phyloP scores from a whole-genome alignment of 2,329 filamentous ascomycete genomes.

The Cryphonectria japonica region DNA sequence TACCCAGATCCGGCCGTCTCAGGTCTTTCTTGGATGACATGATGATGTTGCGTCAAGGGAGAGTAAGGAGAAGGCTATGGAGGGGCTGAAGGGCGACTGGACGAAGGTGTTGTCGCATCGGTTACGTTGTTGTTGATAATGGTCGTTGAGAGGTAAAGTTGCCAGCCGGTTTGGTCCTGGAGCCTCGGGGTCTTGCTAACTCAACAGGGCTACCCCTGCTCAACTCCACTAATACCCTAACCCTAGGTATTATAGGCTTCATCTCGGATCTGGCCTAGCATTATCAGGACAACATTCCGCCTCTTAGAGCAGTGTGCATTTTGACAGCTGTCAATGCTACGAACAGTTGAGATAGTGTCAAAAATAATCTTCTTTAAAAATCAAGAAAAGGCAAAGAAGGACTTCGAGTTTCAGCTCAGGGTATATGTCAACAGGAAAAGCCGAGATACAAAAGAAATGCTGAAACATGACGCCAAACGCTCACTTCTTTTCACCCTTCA shows the following conservation, averaged over 20 bases:
- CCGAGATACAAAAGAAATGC: background rate
- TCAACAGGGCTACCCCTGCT: background rate
- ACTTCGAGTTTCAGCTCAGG: background rate
- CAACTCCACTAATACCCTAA: background rate
- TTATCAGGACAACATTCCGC: background rate
- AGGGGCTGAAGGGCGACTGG: background rate
- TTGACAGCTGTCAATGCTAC: background rate
- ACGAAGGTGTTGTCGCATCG: background rate
- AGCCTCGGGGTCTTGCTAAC: background rate
- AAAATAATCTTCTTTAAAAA: background rate
- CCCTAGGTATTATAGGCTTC: background rate
- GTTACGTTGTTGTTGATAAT: background rate
- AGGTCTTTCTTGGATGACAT: constrained; percentile 49
- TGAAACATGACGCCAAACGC: background rate
- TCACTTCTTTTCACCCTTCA: background rate
- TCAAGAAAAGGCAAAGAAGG: background rate
- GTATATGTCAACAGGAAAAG: background rate
- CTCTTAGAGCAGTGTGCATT: background rate
- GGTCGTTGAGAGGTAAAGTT: constrained; percentile 14
- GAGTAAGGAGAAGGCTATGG: background rate
- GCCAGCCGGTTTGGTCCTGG: constrained; percentile 3
- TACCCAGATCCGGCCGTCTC: constrained; percentile 50
- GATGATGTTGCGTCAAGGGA: background rate
- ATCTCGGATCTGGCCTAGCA: background rate
- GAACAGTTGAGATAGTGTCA: background rate